phyloP scores from a whole-genome alignment of 345 rosid species.

The Salix suchowensis region DNA sequence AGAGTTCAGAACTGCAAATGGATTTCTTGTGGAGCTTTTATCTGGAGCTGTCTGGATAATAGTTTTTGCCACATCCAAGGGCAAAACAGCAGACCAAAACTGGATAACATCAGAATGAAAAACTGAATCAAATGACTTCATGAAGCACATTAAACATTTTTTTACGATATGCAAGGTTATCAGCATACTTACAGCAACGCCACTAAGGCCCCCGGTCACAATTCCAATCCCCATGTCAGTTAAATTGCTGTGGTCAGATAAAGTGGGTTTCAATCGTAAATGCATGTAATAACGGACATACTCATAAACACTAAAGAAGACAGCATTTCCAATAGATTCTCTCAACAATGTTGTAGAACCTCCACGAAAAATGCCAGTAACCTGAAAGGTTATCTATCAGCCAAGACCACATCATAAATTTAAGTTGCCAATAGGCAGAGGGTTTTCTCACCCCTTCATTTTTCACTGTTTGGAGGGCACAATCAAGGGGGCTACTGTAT shows the following conservation, averaged over 20 bases:
- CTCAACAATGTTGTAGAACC: conserved; percentile 75
- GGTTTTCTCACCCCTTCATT: conserved; percentile 74
- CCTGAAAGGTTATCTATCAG: conserved; percentile 57
- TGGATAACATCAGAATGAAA: conserved; percentile 19
- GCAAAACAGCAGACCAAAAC: conserved; percentile 84
- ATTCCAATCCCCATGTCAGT: conserved; percentile 84
- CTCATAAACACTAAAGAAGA: conserved; percentile 77
- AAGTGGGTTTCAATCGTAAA: conserved; percentile 39
- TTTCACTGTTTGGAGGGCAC: conserved; percentile 70
- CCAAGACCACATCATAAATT: not conserved
- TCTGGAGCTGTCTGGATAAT: conserved; percentile 78
- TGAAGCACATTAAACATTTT: not conserved
- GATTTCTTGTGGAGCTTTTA: conserved; percentile 53
- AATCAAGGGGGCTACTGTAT: conserved; percentile 72
- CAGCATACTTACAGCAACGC: conserved; percentile 72
- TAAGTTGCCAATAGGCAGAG: conserved; percentile 9
- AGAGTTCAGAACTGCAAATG: conserved; percentile 60
- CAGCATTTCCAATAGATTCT: conserved; percentile 76
- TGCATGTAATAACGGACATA: conserved; percentile 66
- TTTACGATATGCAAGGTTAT: conserved; percentile 6
- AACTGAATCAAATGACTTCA: not conserved
- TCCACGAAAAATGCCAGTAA: conserved; percentile 81
- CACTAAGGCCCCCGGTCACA: conserved; percentile 81
- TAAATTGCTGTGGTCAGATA: conserved; percentile 45
- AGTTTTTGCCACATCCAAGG: conserved; percentile 88